Percentiles rank a stretch among this genome's conserved stretches.
phyloP scores from a whole-genome alignment of 441 rosid genomes.

The Adansonia grandidieri region DNA sequence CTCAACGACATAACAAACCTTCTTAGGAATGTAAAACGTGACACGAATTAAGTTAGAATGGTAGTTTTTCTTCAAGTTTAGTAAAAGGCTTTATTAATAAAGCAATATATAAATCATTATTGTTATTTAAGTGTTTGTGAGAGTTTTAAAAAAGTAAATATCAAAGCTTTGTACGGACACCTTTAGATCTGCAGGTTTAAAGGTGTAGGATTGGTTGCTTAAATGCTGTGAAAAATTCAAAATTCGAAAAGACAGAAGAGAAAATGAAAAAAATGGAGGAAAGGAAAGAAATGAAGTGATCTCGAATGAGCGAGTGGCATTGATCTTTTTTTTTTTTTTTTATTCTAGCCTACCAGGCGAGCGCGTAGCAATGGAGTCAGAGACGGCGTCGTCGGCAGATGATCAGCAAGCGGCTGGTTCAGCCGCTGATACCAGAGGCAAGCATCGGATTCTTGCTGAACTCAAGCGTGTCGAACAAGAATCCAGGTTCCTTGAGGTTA shows the following conservation, averaged over 20 bases:
- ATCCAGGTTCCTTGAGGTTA: slow-evolving; percentile 53
- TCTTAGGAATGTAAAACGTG: too few relatives aligned
- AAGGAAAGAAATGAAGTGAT: slow-evolving; percentile 27
- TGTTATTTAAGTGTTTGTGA: too few relatives aligned
- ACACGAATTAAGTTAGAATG: too few relatives aligned
- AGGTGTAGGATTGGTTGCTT: not conserved
- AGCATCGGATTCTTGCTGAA: slow-evolving; percentile 66
- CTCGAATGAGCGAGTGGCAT: slow-evolving; percentile 15
- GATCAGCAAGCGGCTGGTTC: slow-evolving; percentile 40
- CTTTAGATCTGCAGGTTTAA: slow-evolving; percentile 42
- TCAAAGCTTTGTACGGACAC: slow-evolving; percentile 17
- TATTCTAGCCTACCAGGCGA: not conserved
- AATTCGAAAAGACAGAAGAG: not conserved
- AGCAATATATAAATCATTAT: too few relatives aligned
- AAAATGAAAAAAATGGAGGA: not conserved
- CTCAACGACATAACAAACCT: too few relatives aligned
- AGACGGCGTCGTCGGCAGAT: slow-evolving; percentile 43
- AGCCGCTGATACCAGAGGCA: slow-evolving; percentile 50
- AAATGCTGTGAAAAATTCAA: slow-evolving; percentile 8
- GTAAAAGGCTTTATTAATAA: too few relatives aligned
- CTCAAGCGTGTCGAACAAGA: slow-evolving; percentile 67
- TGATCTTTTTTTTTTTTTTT: not conserved
- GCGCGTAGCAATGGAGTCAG: slow-evolving; percentile 38
- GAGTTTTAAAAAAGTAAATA: too few relatives aligned
- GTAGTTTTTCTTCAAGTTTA: too few relatives aligned